Conservation (phyloP, 345 rosid species). For the Hevea brasiliensis region DNA sequence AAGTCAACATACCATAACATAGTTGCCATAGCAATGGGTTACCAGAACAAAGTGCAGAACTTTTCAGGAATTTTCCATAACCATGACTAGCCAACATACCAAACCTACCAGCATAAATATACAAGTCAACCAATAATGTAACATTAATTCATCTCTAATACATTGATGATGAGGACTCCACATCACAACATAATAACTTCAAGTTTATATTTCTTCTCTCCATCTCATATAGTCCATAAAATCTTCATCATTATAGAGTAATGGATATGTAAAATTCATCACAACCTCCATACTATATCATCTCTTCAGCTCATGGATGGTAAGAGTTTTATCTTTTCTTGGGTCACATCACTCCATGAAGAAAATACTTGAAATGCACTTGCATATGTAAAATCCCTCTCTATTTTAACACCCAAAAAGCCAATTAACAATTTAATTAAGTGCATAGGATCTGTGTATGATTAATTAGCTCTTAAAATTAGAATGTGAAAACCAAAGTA, state of each 20-base stretch:
- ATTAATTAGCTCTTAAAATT: too few species aligned
- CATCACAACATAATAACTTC: background rate
- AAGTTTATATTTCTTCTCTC: background rate
- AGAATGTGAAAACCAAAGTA: too few species aligned
- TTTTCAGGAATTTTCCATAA: background rate
- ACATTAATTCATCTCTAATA: background rate
- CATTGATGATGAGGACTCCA: background rate
- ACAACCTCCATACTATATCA: slow-evolving; percentile 9
- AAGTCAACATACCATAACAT: too few species aligned
- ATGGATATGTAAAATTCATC: slow-evolving; percentile 19
- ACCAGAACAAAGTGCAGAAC: too few species aligned
- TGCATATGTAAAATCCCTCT: background rate
- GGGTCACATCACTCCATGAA: slow-evolving; percentile 15
- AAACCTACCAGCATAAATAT: background rate
- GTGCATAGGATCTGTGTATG: too few species aligned
- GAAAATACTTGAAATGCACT: background rate
- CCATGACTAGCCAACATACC: slow-evolving; percentile 1
- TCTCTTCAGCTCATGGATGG: background rate
- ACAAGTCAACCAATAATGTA: slow-evolving; percentile 13
- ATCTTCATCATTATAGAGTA: background rate
- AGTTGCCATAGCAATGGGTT: too few species aligned
- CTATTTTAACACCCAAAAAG: slow-evolving; percentile 1
- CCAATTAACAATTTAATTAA: too few species aligned
- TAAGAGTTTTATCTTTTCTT: background rate
- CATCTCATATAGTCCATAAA: slow-evolving; percentile 1